Evolutionary conservation across 1,139 yeast genomes (phyloP).

Genomic region (Komagataea norvegica): DNA sequence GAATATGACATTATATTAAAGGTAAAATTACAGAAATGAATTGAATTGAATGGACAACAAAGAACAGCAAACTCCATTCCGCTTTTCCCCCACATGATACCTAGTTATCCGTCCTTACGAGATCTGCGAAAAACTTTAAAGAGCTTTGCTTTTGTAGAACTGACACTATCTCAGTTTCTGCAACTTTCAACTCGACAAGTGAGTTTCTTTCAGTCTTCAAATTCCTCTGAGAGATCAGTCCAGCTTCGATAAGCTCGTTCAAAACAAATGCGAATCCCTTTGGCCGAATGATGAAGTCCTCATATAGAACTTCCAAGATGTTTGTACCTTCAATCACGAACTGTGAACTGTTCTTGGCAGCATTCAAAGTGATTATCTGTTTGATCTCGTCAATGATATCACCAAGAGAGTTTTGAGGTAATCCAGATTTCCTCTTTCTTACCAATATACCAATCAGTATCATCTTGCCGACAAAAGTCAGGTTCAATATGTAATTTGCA

Average conservation of each 20-base stretch:
- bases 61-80: too few species aligned
- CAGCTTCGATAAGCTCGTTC: slow-evolving; percentile 71
- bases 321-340: slow-evolving; percentile 27
- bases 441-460: slow-evolving; percentile 63
- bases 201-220: slow-evolving; percentile 64
- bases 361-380: slow-evolving; percentile 38
- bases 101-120: too few species aligned
- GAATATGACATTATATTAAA: not conserved
- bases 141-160: slow-evolving; percentile 40
- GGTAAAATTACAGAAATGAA: too few species aligned
- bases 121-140: slow-evolving; percentile 22
- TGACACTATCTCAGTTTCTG: slow-evolving; percentile 62
- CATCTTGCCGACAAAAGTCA: slow-evolving; percentile 69
- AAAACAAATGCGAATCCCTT: slow-evolving; percentile 49
- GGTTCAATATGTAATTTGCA: slow-evolving; percentile 48
- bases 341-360: slow-evolving; percentile 26
- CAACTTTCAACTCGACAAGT: slow-evolving; percentile 57
- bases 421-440: slow-evolving; percentile 62
- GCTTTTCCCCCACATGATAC: too few species aligned
- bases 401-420: slow-evolving; percentile 68
- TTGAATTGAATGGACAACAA: too few species aligned
- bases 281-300: slow-evolving; percentile 33
- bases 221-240: slow-evolving; percentile 60
- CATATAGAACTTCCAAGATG: slow-evolving; percentile 24
- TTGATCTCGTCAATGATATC: slow-evolving; percentile 77